Evolutionary conservation across 495 filamentous ascomycete genomes (phyloP), one percentile per base, ranked within the genome.

Genomic region (Tricharina praecox): DNA sequence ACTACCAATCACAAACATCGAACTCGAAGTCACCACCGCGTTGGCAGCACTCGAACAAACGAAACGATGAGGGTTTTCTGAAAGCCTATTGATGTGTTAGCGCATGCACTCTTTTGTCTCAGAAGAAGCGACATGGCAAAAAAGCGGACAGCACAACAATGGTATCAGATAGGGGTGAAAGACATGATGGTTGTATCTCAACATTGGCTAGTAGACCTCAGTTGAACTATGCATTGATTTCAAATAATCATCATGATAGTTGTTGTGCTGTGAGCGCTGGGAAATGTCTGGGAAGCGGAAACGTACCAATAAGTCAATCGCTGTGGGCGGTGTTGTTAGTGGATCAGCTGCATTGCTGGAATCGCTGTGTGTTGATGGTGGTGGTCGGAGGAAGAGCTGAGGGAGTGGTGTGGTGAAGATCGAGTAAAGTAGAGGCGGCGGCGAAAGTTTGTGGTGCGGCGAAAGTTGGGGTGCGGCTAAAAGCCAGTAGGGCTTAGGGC

Each of bases 181-280:
- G 43, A 46, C 43, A 46, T 46, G 43, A 19, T 34, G 18, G 25
- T 46, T 9, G 23, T 46, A 4, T 46, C 4, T 46, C 43, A 46
- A 46, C 43, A 46, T 46, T 34, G 43, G 23, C 43, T 46, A 46
- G 43, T 46, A 46, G 43, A 46, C 23, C 43, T 46, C 43, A 25
- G 43, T 46, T 46, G 43, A 46, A 46, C 43, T 46, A 46, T 46
- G 43, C 43, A 30, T 46, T 30, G 24, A 20, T 44, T 44, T 19
- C 25, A 39, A 5, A 25, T 7, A 25, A 43, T 43, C 39, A 43
- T 43, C 39, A 43, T 43, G 11, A 16, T 21, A 43, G 3, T 7
- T 21, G 36, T 32, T 32, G 28, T 32, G 28, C 13, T 32, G n/a
- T n/a, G n/a, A n/a, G 7, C 7, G 28, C 13, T 32, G 28, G 7